Evolutionary conservation across 2,329 filamentous ascomycete genomes (phyloP).

Genomic region (Pseudogymnoascus sp.): DNA sequence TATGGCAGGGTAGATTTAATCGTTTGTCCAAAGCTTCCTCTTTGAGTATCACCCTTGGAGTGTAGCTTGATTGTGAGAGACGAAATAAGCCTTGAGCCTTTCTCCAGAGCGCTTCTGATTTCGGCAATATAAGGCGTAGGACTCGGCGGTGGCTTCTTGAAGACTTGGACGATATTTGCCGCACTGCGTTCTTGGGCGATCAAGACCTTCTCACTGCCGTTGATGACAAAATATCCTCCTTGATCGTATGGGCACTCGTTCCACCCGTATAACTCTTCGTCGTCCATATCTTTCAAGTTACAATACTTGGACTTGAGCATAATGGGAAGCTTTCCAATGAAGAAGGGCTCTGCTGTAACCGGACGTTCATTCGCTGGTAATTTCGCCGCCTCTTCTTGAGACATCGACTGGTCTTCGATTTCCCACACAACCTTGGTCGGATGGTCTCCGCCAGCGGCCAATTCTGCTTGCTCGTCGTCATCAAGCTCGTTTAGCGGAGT

Average conservation of each 20-base stretch:
- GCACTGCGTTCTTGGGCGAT: slow-evolving; percentile 97
- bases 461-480: slow-evolving; percentile 49
- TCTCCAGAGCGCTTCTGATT: slow-evolving; percentile 92
- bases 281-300: slow-evolving; percentile 72
- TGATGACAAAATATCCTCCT: slow-evolving; percentile 98
- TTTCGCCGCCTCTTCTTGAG: slow-evolving; percentile 21
- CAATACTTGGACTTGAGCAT: slow-evolving; percentile 98
- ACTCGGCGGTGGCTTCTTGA: slow-evolving; percentile 92
- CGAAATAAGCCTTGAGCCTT: slow-evolving; percentile 89
- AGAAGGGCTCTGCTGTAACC: slow-evolving; percentile 51
- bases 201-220: slow-evolving; percentile 95
- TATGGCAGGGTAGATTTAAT: slow-evolving; percentile 90
- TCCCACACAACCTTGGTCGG: slow-evolving; percentile 54
- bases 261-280: slow-evolving; percentile 79
- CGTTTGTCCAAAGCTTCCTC: slow-evolving; percentile 74
- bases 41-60: slow-evolving; percentile 71
- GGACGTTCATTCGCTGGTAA: slow-evolving; percentile 25
- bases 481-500: slow-evolving; percentile 61
- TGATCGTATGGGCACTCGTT: slow-evolving; percentile 98
- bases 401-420: slow-evolving; percentile 35
- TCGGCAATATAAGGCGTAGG: slow-evolving; percentile 90
- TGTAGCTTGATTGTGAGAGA: slow-evolving; percentile 86
- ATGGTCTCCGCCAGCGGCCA: slow-evolving; percentile 45
- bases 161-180: slow-evolving; percentile 97
- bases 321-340: slow-evolving; percentile 90